Evolutionary conservation across 2,329 filamentous ascomycete genomes (phyloP).

Genomic region (Fusarium chaquense): DNA sequence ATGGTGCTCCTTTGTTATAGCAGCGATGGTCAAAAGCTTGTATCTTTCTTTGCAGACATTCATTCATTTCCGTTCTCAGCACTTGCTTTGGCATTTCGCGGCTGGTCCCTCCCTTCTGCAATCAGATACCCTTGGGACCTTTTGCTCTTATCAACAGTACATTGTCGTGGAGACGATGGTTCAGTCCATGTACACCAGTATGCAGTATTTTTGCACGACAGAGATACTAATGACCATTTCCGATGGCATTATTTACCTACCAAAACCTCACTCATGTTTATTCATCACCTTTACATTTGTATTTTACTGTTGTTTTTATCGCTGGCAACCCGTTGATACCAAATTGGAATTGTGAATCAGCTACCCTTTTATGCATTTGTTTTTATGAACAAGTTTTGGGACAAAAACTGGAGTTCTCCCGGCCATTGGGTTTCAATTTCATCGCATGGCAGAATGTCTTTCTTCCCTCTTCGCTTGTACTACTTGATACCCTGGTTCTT

Average conservation of each 20-base stretch:
- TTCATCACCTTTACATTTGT: conserved; percentile 6
- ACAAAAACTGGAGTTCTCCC: conserved; percentile 27
- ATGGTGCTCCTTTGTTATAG: conserved; percentile 21
- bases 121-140: conserved; percentile 21
- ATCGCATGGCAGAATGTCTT: conserved; percentile 4
- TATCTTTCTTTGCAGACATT: conserved; percentile 32
- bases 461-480: conserved; percentile 14
- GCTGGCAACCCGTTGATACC: conserved; percentile 32
- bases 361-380: conserved; percentile 18
- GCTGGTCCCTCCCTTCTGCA: conserved; percentile 15
- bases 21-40: conserved; percentile 29
- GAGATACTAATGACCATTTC: not conserved
- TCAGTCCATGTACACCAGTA: conserved; percentile 9
- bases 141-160: conserved; percentile 33
- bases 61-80: conserved; percentile 8
- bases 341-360: conserved; percentile 37
- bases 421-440: conserved; percentile 25
- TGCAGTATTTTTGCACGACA: not conserved
- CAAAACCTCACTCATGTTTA: conserved; percentile 2
- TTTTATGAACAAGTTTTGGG: conserved; percentile 14
- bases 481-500: conserved; percentile 37
- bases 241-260: not conserved
- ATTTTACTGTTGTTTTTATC: conserved; percentile 12
- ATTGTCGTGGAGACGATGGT: conserved; percentile 20
- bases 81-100: conserved; percentile 11